Evolutionary conservation across 345 rosid species (phyloP).

Genomic region (Populus simonii): DNA sequence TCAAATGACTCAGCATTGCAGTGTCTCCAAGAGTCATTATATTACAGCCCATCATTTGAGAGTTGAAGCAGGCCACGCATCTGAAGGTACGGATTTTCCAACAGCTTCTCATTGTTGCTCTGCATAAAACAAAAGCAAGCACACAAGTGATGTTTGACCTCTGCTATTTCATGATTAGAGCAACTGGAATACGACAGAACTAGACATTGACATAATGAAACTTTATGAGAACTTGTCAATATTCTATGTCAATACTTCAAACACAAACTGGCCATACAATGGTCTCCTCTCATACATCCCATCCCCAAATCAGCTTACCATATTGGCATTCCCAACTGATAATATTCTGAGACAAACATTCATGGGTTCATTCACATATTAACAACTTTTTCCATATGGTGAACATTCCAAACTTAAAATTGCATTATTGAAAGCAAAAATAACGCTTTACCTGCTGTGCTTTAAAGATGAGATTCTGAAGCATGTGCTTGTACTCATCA

Average conservation of each 20-base stretch:
- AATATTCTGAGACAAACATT: background rate
- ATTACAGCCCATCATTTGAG: constrained; percentile 29
- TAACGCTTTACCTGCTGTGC: constrained; percentile 78
- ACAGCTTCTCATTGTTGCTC: constrained; percentile 95
- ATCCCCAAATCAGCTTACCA: background rate
- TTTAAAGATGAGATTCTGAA: constrained; percentile 85
- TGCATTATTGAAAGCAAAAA: background rate
- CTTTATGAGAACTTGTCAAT: background rate
- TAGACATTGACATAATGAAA: background rate
- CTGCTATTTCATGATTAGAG: background rate
- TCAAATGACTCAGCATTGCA: background rate
- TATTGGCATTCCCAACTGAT: background rate
- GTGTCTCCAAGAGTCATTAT: background rate
- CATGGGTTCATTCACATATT: background rate
- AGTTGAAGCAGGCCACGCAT: constrained; percentile 95
- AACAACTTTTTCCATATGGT: background rate
- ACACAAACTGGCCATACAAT: background rate
- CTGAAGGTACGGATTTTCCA: constrained; percentile 97
- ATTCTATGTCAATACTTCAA: background rate
- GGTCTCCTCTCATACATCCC: background rate
- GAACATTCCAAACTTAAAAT: background rate
- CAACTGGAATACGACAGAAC: background rate
- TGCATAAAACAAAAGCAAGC: constrained; percentile 31
- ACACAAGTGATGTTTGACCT: constrained; percentile 4
- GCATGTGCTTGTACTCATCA: constrained; percentile 90